Percentiles rank a stretch among this genome's conserved stretches.
Evolutionary conservation across 2,329 filamentous ascomycete genomes (phyloP).

Genomic region (Gnomoniopsis sp.): DNA sequence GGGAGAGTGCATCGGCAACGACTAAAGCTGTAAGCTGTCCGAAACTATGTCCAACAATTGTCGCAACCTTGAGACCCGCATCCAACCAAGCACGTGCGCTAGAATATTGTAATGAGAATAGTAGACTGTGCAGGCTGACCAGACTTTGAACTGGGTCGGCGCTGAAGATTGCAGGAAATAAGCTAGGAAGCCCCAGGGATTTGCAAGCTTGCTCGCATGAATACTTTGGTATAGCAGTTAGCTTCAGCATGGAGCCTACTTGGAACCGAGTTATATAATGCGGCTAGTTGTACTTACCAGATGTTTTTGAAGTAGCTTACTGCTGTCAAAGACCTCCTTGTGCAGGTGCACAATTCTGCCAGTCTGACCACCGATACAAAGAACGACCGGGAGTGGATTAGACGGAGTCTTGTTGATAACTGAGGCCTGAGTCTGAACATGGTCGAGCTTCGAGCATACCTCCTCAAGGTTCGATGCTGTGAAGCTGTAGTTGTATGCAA

Average conservation of each 20-base stretch:
- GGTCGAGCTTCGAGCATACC: too few species aligned
- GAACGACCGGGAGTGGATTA: slow-evolving; percentile 29
- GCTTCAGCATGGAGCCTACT: too few species aligned
- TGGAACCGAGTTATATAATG: too few species aligned
- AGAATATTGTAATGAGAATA: slow-evolving; percentile 36
- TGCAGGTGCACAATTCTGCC: slow-evolving; percentile 25
- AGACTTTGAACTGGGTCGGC: slow-evolving; percentile 25
- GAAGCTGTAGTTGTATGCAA: too few species aligned
- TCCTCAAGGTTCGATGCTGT: too few species aligned
- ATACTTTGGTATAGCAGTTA: slow-evolving; percentile 17
- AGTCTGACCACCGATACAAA: slow-evolving; percentile 37
- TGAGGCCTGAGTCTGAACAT: too few species aligned
- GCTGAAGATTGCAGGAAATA: slow-evolving; percentile 30
- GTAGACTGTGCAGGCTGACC: slow-evolving; percentile 30
- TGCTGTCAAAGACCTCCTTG: slow-evolving; percentile 25
- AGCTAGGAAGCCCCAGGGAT: slow-evolving; percentile 25
- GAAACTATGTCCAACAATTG: slow-evolving; percentile 35
- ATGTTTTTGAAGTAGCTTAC: slow-evolving; percentile 26
- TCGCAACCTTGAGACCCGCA: slow-evolving; percentile 26
- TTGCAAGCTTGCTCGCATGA: slow-evolving; percentile 28
- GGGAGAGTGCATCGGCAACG: slow-evolving; percentile 27
- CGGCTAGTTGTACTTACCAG: slow-evolving; percentile 25
- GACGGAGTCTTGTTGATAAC: neutral
- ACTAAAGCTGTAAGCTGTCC: slow-evolving; percentile 33
- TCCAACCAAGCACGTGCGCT: slow-evolving; percentile 33